Evolutionary conservation across 768 basidiomycete species (phyloP).

Genomic region (Coprinopsis marcescibilis): DNA sequence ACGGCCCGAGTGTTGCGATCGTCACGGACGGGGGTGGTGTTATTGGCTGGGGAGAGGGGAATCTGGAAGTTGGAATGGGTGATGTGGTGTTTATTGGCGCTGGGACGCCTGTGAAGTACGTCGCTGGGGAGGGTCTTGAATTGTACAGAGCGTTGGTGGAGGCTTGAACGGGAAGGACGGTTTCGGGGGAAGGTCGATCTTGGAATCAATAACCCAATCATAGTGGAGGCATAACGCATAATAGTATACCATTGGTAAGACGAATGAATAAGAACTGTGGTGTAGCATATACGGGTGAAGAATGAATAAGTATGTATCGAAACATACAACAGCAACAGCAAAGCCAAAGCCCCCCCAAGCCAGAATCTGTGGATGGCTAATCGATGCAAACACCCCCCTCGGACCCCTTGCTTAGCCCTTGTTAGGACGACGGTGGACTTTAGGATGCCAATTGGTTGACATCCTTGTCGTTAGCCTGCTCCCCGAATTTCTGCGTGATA

Average conservation of each 20-base stretch:
- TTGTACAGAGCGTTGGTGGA: slow-evolving; percentile 9
- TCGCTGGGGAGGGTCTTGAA: neutral
- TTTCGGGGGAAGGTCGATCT: neutral
- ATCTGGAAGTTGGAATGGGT: slow-evolving; percentile 48
- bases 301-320: no score
- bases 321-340: no score
- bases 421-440: no score
- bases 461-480: no score
- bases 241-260: neutral
- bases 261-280: no score
- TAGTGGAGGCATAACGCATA: no score
- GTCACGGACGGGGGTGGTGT: slow-evolving; percentile 64
- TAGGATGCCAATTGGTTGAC: no score
- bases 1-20: slow-evolving; percentile 83
- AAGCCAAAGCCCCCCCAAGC: no score
- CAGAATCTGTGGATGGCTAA: no score
- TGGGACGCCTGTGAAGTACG: slow-evolving; percentile 26
- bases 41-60: slow-evolving; percentile 41
- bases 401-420: no score
- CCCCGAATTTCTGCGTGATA: slow-evolving; percentile 20
- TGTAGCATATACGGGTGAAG: no score
- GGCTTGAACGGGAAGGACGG: neutral
- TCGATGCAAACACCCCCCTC: no score
- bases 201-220: neutral
- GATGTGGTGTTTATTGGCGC: slow-evolving; percentile 84